Percentiles rank a stretch among this genome's conserved stretches.
Evolutionary conservation across 306 rosid genomes (phyloP).

Genomic region (Astragalus membranaceus): DNA sequence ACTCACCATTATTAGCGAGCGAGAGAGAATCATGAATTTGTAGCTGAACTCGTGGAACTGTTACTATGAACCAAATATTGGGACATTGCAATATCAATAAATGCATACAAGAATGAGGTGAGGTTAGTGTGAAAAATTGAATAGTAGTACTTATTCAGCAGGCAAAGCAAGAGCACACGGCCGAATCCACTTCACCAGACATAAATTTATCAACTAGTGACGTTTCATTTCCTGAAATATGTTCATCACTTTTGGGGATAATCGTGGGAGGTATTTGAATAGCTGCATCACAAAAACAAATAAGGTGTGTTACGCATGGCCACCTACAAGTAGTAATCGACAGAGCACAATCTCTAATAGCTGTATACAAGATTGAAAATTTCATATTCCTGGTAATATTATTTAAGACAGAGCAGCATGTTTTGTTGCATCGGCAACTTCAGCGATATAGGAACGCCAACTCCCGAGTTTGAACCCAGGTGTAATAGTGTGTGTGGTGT

Average conservation of each 20-base stretch:
- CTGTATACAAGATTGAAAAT: background rate
- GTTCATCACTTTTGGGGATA: slow-evolving; percentile 75
- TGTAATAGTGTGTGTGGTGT: no score
- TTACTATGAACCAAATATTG: slow-evolving; percentile 6
- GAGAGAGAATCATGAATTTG: slow-evolving; percentile 5
- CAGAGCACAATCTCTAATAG: background rate
- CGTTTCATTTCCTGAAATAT: slow-evolving; percentile 79
- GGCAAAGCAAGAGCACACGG: background rate
- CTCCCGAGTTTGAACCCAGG: no score
- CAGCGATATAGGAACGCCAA: no score
- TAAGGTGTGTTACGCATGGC: background rate
- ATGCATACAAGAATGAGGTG: slow-evolving; percentile 21
- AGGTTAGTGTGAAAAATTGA: slow-evolving; percentile 13
- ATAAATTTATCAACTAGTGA: slow-evolving; percentile 43
- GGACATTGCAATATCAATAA: slow-evolving; percentile 19
- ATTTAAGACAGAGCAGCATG: no score
- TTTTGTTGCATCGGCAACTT: no score
- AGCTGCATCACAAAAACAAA: slow-evolving; percentile 44
- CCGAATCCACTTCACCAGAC: slow-evolving; percentile 10
- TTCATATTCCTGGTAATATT: no score
- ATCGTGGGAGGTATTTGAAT: slow-evolving; percentile 81
- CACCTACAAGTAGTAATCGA: background rate
- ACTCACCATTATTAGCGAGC: background rate
- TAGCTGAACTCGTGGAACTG: slow-evolving; percentile 7
- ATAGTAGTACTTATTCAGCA: background rate